These are phyloP conservation scores for Venturiaceae sp. DNA, from an alignment of 2,329 filamentous ascomycete species.

Conservation along the genomic window DNA sequence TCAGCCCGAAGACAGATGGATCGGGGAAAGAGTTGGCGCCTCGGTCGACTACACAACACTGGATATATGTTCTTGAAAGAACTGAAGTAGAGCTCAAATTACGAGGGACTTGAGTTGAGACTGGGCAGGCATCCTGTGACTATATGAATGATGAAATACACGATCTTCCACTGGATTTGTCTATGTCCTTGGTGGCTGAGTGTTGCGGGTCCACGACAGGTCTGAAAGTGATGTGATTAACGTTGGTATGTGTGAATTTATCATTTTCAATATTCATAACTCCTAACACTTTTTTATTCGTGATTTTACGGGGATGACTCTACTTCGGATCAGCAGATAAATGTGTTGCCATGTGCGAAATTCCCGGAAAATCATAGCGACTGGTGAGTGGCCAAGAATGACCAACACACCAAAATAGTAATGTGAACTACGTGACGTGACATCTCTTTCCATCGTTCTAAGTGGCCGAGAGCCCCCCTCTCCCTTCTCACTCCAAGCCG, in stretches of 20 bases:
- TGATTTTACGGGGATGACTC: background rate
- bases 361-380: background rate
- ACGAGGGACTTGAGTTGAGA: background rate
- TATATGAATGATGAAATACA: background rate
- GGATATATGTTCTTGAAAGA: slow-evolving; percentile 2
- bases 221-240: background rate
- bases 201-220: background rate
- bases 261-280: background rate
- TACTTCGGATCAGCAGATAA: no score
- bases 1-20: background rate
- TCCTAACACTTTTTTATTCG: background rate
- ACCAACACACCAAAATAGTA: background rate
- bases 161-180: background rate
- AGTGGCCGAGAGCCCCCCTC: no score
- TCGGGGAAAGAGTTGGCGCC: background rate
- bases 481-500: background rate
- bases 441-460: no score
- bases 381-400: background rate
- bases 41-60: background rate
- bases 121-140: background rate
- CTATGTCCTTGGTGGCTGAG: background rate
- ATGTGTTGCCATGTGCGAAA: no score
- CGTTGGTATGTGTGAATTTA: background rate
- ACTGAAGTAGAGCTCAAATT: background rate
- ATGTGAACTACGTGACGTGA: no score